phyloP scores from a whole-genome alignment of 2,329 filamentous ascomycete species.

The Arthrobotrys iridis region DNA sequence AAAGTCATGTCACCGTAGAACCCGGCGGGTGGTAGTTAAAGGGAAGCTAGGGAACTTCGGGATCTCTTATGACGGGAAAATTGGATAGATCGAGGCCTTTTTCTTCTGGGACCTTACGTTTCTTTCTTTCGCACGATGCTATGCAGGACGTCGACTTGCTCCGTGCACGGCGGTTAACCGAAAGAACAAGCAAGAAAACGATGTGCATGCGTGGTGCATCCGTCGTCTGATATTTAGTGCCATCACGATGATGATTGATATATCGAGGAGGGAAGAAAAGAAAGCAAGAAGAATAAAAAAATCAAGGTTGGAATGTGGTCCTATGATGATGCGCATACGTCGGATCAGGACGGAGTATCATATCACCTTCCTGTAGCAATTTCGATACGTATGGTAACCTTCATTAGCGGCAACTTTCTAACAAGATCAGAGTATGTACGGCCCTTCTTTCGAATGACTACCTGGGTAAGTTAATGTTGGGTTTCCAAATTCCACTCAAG shows the following conservation, averaged over 20 bases:
- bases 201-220: not conserved
- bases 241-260: not conserved
- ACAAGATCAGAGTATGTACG: not conserved
- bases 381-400: not conserved
- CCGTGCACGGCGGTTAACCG: constrained; percentile 14
- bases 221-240: constrained; percentile 28
- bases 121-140: not conserved
- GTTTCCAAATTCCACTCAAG: constrained; percentile 10
- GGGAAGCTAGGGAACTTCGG: constrained; percentile 32
- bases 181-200: not conserved
- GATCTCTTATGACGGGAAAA: constrained; percentile 23
- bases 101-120: not conserved
- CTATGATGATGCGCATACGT: constrained; percentile 31
- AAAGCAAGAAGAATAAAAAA: not conserved
- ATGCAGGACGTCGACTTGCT: too few relatives aligned
- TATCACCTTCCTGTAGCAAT: not conserved
- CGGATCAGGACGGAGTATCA: constrained; percentile 18
- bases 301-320: constrained; percentile 24
- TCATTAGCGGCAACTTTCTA: constrained; percentile 1
- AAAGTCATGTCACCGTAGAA: not conserved
- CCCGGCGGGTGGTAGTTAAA: not conserved
- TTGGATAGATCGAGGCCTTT: not conserved
- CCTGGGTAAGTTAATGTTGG: too few relatives aligned
- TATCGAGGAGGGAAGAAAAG: not conserved
- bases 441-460: not conserved